A percentile compares a stretch with the other conserved stretches of the same genome.
Evolutionary conservation across 257 asterid species (phyloP).

Genomic region (Cynanchum wilfordii): DNA sequence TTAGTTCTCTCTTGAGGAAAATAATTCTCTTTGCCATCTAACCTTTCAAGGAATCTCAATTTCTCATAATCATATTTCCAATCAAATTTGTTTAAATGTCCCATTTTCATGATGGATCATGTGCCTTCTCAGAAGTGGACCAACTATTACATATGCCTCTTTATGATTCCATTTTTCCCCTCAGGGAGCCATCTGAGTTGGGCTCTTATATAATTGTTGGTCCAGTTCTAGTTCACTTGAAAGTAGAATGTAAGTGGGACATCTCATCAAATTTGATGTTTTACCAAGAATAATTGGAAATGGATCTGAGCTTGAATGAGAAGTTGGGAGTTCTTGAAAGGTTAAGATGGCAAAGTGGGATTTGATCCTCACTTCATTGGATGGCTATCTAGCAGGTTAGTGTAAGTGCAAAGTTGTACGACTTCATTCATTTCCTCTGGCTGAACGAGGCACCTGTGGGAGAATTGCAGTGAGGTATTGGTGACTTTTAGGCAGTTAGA

Average conservation of each 20-base stretch:
- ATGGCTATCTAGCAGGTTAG: slow-evolving; percentile 59
- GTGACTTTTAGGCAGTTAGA: background rate
- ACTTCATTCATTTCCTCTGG: slow-evolving; percentile 95
- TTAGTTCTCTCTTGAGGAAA: background rate
- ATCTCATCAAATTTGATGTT: background rate
- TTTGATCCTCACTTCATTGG: slow-evolving; percentile 6
- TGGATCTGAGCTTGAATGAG: background rate
- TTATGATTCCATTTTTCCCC: background rate
- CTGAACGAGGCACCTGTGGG: slow-evolving; percentile 98
- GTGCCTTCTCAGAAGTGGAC: background rate
- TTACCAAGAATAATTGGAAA: background rate
- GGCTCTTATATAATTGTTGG: background rate
- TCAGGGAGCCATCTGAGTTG: background rate
- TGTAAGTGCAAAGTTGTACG: slow-evolving; percentile 84
- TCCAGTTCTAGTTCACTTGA: background rate
- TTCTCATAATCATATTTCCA: background rate
- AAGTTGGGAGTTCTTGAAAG: background rate
- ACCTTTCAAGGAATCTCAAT: background rate
- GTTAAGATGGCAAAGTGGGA: background rate
- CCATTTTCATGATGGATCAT: background rate
- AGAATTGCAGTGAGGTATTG: slow-evolving; percentile 57
- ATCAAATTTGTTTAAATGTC: background rate
- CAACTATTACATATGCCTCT: background rate
- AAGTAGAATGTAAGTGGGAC: background rate
- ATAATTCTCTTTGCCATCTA: background rate